A percentile compares a stretch with the other conserved stretches of the same genome.
Conservation (phyloP, 169 alveolate species). For the Plasmodium berghei region DNA sequence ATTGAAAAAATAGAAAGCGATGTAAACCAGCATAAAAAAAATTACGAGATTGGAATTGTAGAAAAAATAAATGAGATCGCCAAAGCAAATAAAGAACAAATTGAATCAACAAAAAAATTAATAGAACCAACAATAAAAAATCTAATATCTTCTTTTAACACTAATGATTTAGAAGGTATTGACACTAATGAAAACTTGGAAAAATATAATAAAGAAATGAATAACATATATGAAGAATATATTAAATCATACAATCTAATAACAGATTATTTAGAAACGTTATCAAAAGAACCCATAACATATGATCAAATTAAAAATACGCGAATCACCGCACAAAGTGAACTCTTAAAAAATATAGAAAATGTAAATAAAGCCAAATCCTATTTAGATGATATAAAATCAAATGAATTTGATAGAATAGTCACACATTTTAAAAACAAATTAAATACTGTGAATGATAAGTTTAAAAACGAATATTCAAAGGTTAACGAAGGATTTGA, state of each 20-base stretch:
- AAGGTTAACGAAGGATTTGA: neutral
- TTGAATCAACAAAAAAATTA: constrained; percentile 9
- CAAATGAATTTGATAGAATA: constrained; percentile 12
- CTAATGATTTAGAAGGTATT: neutral
- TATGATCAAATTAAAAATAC: neutral
- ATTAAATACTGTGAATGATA: neutral
- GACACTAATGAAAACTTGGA: neutral
- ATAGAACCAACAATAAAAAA: neutral
- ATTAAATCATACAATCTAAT: neutral
- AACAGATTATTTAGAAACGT: neutral
- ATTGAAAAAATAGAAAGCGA: constrained; percentile 11
- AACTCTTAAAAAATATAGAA: neutral
- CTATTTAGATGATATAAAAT: neutral
- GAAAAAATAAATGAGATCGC: constrained; percentile 15
- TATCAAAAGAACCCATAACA: neutral
- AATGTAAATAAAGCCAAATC: neutral
- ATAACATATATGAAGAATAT: neutral
- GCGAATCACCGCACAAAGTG: neutral
- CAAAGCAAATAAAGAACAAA: neutral
- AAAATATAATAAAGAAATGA: neutral
- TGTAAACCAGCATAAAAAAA: constrained; percentile 4
- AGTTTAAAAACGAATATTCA: neutral
- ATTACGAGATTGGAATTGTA: constrained; percentile 31
- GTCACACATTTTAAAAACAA: neutral
- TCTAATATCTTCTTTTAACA: neutral